Evolutionary conservation across 192 early-diverging fungal genomes (phyloP).

Genomic region (Entrophospora sp.): DNA sequence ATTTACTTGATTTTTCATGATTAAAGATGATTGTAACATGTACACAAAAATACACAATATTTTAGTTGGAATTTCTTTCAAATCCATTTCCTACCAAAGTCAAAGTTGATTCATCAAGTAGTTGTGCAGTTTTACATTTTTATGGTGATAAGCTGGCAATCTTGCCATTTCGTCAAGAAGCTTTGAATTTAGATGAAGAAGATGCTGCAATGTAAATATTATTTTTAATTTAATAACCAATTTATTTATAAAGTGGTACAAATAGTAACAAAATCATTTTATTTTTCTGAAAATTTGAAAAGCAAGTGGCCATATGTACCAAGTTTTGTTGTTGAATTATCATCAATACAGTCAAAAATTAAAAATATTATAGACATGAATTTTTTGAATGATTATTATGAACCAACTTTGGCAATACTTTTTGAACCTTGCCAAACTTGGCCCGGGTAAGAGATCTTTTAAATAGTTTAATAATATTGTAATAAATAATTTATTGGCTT

Average conservation of each 20-base stretch:
- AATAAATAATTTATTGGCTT: background rate
- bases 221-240: no score
- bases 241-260: no score
- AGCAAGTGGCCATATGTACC: conserved; percentile 54
- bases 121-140: conserved; percentile 83
- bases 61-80: conserved; percentile 59
- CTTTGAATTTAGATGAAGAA: conserved; percentile 43
- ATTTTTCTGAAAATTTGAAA: background rate
- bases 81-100: conserved; percentile 56
- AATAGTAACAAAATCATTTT: background rate
- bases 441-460: conserved; percentile 69
- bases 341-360: conserved; percentile 47
- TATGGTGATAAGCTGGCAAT: conserved; percentile 86
- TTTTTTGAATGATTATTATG: conserved; percentile 85
- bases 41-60: no score
- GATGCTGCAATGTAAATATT: conserved; percentile 51
- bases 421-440: conserved; percentile 81
- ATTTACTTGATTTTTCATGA: background rate
- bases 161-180: conserved; percentile 74
- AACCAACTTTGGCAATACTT: conserved; percentile 90
- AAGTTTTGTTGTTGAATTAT: conserved; percentile 68
- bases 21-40: no score
- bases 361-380: conserved; percentile 80
- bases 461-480: background rate
- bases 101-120: conserved; percentile 72